Percentiles rank a stretch among this genome's conserved stretches.
These are phyloP conservation scores for Colletotrichum magnum DNA, from an alignment of 2,329 filamentous ascomycete genomes.

Conservation along the genomic window DNA sequence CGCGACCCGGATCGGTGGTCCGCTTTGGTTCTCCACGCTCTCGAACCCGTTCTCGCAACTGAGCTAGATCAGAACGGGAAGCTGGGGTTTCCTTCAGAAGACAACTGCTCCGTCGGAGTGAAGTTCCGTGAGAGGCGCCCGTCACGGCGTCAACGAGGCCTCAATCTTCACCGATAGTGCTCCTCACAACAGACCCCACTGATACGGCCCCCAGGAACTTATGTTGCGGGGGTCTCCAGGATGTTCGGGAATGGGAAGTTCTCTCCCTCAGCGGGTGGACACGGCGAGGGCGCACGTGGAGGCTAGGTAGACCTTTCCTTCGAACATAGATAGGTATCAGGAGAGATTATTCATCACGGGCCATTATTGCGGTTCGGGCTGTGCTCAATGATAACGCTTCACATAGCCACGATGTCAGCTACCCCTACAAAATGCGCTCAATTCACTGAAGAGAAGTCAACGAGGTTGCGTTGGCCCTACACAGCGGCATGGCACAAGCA, in stretches of 20 bases:
- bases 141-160: background rate
- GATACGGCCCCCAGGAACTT: constrained; percentile 13
- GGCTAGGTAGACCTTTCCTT: too few relatives aligned
- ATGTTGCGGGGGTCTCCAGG: constrained; percentile 10
- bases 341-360: too few relatives aligned
- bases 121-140: too few relatives aligned
- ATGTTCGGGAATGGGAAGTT: background rate
- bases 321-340: too few relatives aligned
- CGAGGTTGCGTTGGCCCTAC: too few relatives aligned
- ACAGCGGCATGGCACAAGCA: background rate
- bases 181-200: background rate
- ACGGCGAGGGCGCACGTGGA: too few relatives aligned
- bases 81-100: background rate
- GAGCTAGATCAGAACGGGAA: constrained; percentile 6
- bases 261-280: background rate
- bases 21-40: background rate
- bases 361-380: too few relatives aligned
- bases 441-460: too few relatives aligned
- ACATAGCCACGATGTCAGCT: too few relatives aligned
- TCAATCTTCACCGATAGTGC: background rate
- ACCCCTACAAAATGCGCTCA: too few relatives aligned
- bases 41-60: background rate
- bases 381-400: too few relatives aligned
- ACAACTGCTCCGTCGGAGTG: background rate
- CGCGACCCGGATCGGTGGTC: background rate